A percentile compares a stretch with the other conserved stretches of the same genome.
Conservation (phyloP, 2,329 filamentous ascomycete genomes). For the Phyllachora maydis region DNA sequence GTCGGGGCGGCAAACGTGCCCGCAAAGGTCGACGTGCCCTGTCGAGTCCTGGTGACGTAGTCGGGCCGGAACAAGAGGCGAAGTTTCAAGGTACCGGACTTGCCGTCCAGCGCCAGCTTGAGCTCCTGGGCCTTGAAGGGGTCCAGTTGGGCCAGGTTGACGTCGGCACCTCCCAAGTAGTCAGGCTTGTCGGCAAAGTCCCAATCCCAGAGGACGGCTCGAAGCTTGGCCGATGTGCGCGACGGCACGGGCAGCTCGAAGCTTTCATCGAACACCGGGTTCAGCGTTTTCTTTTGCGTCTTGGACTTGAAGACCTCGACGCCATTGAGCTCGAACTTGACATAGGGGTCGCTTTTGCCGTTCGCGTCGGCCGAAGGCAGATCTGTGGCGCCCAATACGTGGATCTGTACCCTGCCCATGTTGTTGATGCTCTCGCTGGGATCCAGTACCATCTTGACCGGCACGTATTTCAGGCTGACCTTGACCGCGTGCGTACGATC, state of each 20-base stretch:
- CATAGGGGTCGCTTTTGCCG: conserved; percentile 92
- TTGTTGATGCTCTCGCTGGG: conserved; percentile 97
- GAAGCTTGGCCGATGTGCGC: conserved; percentile 67
- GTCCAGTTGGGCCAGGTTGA: conserved; percentile 62
- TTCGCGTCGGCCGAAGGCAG: conserved; percentile 91
- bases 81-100: conserved; percentile 66
- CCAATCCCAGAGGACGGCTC: conserved; percentile 76
- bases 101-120: conserved; percentile 60
- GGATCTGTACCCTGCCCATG: conserved; percentile 87
- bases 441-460: conserved; percentile 83
- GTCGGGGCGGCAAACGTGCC: conserved; percentile 75
- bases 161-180: conserved; percentile 55
- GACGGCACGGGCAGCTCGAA: conserved; percentile 74
- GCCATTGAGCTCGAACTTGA: conserved; percentile 80
- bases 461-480: conserved; percentile 86
- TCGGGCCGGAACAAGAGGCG: conserved; percentile 82
- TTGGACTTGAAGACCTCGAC: conserved; percentile 90
- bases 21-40: conserved; percentile 83
- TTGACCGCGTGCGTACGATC: conserved; percentile 62
- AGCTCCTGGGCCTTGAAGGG: conserved; percentile 69
- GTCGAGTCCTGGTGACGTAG: conserved; percentile 69
- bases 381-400: conserved; percentile 68
- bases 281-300: conserved; percentile 86
- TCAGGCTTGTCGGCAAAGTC: conserved; percentile 94
- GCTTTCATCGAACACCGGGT: conserved; percentile 89